phyloP scores from a whole-genome alignment of 2,329 filamentous ascomycete genomes.

The Sporothrix inflata region DNA sequence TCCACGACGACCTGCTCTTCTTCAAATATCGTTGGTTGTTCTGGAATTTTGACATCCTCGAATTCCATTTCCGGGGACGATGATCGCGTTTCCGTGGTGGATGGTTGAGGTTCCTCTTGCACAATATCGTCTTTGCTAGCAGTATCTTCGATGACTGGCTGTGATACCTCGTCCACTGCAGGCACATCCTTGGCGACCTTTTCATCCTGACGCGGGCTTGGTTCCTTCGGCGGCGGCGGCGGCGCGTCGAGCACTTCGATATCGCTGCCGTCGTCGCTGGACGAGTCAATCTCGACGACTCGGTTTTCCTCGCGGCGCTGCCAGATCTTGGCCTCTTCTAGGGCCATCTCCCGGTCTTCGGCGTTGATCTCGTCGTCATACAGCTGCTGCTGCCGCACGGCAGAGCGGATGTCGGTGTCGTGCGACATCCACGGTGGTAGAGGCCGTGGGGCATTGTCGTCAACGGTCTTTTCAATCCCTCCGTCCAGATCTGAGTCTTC shows the following conservation, averaged over 20 bases:
- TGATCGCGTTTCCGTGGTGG: constrained; percentile 25
- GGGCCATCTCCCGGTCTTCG: constrained; percentile 60
- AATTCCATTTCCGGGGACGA: constrained; percentile 41
- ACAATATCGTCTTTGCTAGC: background rate
- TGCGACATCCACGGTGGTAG: constrained; percentile 76
- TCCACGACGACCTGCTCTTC: constrained; percentile 35
- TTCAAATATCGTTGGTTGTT: constrained; percentile 28
- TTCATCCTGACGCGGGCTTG: background rate
- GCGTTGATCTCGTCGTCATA: constrained; percentile 65
- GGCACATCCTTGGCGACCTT: background rate
- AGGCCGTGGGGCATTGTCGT: constrained; percentile 56
- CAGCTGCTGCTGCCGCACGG: constrained; percentile 61
- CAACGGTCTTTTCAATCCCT: constrained; percentile 60
- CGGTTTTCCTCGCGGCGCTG: constrained; percentile 42
- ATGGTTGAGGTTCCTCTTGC: background rate
- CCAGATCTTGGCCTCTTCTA: constrained; percentile 57
- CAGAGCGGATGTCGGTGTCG: constrained; percentile 67
- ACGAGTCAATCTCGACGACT: constrained; percentile 63
- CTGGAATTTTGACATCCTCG: constrained; percentile 43
- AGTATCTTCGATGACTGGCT: background rate
- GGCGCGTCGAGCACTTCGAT: constrained; percentile 60
- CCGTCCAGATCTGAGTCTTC: background rate
- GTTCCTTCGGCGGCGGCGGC: constrained; percentile 38
- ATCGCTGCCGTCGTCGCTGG: constrained; percentile 62
- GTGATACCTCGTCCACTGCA: no score